phyloP scores from a whole-genome alignment of 306 rosid genomes.

The Echinosophora koreensis region DNA sequence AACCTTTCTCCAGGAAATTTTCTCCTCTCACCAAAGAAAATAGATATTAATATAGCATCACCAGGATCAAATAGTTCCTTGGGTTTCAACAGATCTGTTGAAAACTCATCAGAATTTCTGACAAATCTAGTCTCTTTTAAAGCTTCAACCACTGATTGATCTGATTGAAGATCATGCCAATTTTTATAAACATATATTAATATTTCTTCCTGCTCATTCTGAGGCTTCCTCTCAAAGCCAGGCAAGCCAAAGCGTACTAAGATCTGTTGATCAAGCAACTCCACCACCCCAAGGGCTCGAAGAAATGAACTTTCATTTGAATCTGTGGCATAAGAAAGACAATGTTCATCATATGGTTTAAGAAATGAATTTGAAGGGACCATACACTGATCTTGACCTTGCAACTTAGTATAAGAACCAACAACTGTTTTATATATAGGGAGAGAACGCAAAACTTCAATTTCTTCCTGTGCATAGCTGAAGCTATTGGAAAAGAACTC shows the following conservation, averaged over 20 bases:
- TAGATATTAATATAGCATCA: slow-evolving; percentile 86
- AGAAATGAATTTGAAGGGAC: slow-evolving; percentile 86
- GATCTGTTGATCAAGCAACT: slow-evolving; percentile 86
- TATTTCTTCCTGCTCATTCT: slow-evolving; percentile 76
- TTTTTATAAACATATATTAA: slow-evolving; percentile 76
- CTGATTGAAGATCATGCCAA: slow-evolving; percentile 90
- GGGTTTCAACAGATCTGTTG: slow-evolving; percentile 75
- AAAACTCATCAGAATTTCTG: slow-evolving; percentile 86
- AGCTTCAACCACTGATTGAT: slow-evolving; percentile 73
- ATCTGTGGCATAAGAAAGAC: slow-evolving; percentile 76
- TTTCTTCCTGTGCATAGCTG: slow-evolving; percentile 69
- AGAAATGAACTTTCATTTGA: slow-evolving; percentile 81
- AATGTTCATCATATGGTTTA: slow-evolving; percentile 78
- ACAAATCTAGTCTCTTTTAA: slow-evolving; percentile 87
- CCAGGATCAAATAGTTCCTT: slow-evolving; percentile 85
- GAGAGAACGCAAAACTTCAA: slow-evolving; percentile 78
- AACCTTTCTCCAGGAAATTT: slow-evolving; percentile 98
- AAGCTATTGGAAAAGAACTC: slow-evolving; percentile 64
- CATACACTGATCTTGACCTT: slow-evolving; percentile 79
- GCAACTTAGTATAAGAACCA: slow-evolving; percentile 82
- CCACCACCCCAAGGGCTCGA: slow-evolving; percentile 81
- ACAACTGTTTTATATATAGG: slow-evolving; percentile 91
- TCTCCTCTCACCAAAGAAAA: slow-evolving; percentile 89
- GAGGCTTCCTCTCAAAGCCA: slow-evolving; percentile 76
- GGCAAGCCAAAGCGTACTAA: slow-evolving; percentile 90